Conservation (phyloP, 2,329 filamentous ascomycete species). For the Fusarium proliferatum region DNA sequence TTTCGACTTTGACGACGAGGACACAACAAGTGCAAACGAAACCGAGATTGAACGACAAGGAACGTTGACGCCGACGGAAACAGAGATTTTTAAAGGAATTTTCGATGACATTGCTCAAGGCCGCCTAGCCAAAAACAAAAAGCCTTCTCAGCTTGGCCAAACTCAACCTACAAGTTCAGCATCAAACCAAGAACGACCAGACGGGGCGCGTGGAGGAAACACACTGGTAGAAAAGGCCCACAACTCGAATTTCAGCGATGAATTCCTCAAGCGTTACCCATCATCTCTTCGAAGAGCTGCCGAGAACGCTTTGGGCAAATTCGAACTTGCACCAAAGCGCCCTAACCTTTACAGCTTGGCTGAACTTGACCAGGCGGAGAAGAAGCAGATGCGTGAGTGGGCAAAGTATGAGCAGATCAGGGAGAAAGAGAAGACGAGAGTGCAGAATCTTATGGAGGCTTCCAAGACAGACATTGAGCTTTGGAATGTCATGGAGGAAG, state of each 20-base stretch:
- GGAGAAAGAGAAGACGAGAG: conserved; percentile 60
- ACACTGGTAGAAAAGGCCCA: conserved; percentile 51
- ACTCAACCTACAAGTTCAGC: not conserved
- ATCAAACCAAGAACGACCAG: not conserved
- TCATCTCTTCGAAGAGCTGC: conserved; percentile 54
- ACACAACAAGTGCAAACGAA: conserved; percentile 43
- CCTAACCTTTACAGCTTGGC: conserved; percentile 42
- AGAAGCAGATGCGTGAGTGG: conserved; percentile 50
- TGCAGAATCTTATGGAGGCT: conserved; percentile 64
- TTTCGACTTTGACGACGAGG: conserved; percentile 63
- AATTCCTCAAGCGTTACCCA: conserved; percentile 54
- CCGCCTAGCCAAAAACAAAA: conserved; percentile 47
- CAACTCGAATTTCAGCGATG: conserved; percentile 48
- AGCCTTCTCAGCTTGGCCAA: conserved; percentile 19
- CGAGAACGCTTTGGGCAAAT: conserved; percentile 53
- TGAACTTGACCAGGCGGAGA: conserved; percentile 48
- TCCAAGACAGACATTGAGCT: conserved; percentile 72
- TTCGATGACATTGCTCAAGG: conserved; percentile 57
- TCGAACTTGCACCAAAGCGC: conserved; percentile 47
- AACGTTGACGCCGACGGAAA: conserved; percentile 69
- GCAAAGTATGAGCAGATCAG: conserved; percentile 52
- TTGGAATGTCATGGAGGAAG: conserved; percentile 73
- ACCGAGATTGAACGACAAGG: conserved; percentile 44
- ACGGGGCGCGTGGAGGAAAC: conserved; percentile 28
- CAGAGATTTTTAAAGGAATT: conserved; percentile 69